Conservation (phyloP, 257 asterid genomes). For the Gentiana dahurica region DNA sequence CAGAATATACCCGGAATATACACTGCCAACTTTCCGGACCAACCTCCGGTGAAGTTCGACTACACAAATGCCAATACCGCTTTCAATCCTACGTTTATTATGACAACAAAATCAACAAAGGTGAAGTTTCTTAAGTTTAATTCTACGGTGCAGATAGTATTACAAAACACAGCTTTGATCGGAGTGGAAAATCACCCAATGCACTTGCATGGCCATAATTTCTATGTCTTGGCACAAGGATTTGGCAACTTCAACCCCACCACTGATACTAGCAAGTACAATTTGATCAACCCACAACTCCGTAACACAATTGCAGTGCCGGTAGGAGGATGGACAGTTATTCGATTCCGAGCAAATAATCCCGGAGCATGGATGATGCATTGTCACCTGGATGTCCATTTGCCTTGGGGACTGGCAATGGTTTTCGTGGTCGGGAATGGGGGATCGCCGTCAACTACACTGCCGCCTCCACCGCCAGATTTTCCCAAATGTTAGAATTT, state of each 20-base stretch:
- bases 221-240: constrained; percentile 57
- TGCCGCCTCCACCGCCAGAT: constrained; percentile 61
- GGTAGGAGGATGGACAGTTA: constrained; percentile 62
- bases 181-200: constrained; percentile 56
- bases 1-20: constrained; percentile 40
- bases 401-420: constrained; percentile 57
- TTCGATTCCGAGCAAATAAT: constrained; percentile 56
- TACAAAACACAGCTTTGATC: constrained; percentile 56
- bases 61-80: constrained; percentile 41
- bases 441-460: constrained; percentile 32
- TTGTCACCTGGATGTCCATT: constrained; percentile 69
- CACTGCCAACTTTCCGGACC: constrained; percentile 46
- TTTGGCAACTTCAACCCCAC: constrained; percentile 52
- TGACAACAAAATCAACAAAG: constrained; percentile 26
- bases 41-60: constrained; percentile 38
- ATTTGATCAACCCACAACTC: constrained; percentile 49
- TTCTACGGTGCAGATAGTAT: constrained; percentile 39
- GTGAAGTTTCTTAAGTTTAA: constrained; percentile 42
- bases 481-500: constrained; percentile 44
- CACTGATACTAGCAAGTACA: constrained; percentile 33
- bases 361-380: constrained; percentile 82
- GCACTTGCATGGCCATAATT: constrained; percentile 60
- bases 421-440: constrained; percentile 61
- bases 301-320: constrained; percentile 55
- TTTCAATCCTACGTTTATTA: constrained; percentile 35